A percentile compares a stretch with the other conserved stretches of the same genome.
phyloP scores from a whole-genome alignment of 1,284 basidiomycete genomes.

The Meira nashicola region DNA sequence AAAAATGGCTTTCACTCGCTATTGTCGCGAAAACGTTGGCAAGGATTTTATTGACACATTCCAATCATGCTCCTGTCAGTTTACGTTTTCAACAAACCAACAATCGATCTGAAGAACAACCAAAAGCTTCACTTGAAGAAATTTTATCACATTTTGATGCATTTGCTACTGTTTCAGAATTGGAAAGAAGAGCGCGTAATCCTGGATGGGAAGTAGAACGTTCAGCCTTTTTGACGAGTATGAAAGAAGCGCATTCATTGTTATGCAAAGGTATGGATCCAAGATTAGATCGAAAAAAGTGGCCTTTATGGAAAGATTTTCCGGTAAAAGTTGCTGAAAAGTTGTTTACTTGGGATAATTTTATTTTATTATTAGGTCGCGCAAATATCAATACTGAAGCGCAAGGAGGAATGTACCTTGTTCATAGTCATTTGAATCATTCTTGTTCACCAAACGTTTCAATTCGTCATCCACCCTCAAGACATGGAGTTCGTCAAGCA shows the following conservation, averaged over 20 bases:
- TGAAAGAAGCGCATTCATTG: slow-evolving; percentile 20
- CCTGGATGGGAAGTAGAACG: slow-evolving; percentile 40
- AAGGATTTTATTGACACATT: slow-evolving; percentile 61
- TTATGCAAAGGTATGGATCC: slow-evolving; percentile 34
- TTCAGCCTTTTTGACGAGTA: slow-evolving; percentile 20
- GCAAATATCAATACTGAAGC: slow-evolving; percentile 82
- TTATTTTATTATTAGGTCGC: slow-evolving; percentile 62
- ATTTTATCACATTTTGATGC: slow-evolving; percentile 26
- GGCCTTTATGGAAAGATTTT: slow-evolving; percentile 3
- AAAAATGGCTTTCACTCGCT: slow-evolving; percentile 70
- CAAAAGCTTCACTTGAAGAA: slow-evolving; percentile 24
- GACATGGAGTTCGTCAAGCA: slow-evolving; percentile 58
- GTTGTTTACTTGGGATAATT: slow-evolving; percentile 14
- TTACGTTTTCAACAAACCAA: slow-evolving; percentile 36
- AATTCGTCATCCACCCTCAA: slow-evolving; percentile 60
- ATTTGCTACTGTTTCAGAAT: slow-evolving; percentile 41
- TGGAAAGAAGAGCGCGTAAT: slow-evolving; percentile 38
- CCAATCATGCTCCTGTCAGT: slow-evolving; percentile 51
- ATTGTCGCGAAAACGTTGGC: slow-evolving; percentile 66
- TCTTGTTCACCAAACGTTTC: slow-evolving; percentile 72
- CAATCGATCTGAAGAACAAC: slow-evolving; percentile 8
- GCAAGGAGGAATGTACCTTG: slow-evolving; percentile 75
- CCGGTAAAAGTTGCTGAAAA: slow-evolving; percentile 9
- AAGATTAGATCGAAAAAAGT: slow-evolving; percentile 9
- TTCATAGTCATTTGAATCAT: slow-evolving; percentile 84